phyloP scores from a whole-genome alignment of 2,329 filamentous ascomycete species.

The Tolypocladium tropicale region DNA sequence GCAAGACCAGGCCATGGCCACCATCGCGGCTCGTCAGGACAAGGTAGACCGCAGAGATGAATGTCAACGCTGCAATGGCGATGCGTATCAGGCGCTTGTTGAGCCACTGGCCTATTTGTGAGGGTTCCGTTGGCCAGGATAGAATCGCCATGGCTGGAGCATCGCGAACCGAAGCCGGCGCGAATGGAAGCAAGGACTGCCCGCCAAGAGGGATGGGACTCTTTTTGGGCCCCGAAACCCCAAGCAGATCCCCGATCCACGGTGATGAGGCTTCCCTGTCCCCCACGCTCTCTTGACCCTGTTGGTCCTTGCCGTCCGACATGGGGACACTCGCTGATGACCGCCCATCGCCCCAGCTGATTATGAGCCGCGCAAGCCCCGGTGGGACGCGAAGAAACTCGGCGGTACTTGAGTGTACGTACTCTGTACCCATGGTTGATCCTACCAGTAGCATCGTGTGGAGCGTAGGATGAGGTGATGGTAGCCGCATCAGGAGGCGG shows the following conservation, averaged over 20 bases:
- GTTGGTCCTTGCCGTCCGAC: neutral
- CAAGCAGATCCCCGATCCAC: neutral
- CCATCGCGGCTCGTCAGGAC: neutral
- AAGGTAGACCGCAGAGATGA: neutral
- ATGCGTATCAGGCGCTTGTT: neutral
- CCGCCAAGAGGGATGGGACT: neutral
- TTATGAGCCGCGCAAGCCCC: too few species aligned
- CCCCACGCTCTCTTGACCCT: neutral
- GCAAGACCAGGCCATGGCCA: neutral
- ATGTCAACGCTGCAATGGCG: neutral
- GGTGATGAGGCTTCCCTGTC: neutral
- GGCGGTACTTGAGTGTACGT: too few species aligned
- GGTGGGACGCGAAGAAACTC: too few species aligned
- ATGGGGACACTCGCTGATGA: neutral
- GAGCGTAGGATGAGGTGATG: too few species aligned
- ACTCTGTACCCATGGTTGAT: too few species aligned
- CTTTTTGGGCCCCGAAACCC: neutral
- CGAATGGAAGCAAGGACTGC: neutral
- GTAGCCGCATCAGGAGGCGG: too few species aligned
- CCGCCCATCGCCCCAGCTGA: neutral
- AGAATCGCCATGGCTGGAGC: neutral
- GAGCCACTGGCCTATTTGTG: neutral
- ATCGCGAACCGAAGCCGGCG: neutral
- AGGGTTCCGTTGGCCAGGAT: neutral
- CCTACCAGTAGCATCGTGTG: too few species aligned